phyloP scores from a whole-genome alignment of 768 basidiomycete species.

The Serendipita sp. region DNA sequence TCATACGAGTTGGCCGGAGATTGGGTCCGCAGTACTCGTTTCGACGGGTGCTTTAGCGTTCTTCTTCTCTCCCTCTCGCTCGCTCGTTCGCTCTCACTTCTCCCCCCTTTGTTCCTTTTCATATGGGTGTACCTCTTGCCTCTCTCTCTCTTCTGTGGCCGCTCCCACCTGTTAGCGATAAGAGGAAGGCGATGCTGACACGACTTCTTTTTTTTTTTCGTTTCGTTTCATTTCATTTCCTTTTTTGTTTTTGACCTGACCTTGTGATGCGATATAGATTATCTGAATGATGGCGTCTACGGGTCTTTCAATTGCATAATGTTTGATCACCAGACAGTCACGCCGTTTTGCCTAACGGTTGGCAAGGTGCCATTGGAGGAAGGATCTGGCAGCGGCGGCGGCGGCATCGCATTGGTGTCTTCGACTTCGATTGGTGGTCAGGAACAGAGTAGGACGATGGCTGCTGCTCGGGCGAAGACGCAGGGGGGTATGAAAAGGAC shows the following conservation, averaged over 20 bases:
- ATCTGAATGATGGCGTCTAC: constrained; percentile 99
- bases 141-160: no score
- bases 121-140: no score
- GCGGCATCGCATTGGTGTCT: no score
- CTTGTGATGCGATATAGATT: constrained; percentile 40
- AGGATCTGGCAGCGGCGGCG: no score
- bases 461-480: constrained; percentile 10
- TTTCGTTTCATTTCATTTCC: constrained; percentile 17
- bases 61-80: no score
- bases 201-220: background rate
- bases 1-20: no score
- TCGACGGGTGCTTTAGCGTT: no score
- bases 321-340: constrained; percentile 90
- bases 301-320: constrained; percentile 94
- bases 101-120: no score
- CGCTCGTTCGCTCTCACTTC: no score
- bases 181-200: no score
- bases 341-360: constrained; percentile 43
- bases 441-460: background rate
- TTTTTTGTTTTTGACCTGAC: constrained; percentile 10
- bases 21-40: no score
- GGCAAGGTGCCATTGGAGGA: constrained; percentile 1
- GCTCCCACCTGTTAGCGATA: no score
- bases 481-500: constrained; percentile 17
- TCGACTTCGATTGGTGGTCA: background rate